These are phyloP conservation scores for Penicillium turbatum DNA, from an alignment of 495 filamentous ascomycete species.

Conservation along the genomic window DNA sequence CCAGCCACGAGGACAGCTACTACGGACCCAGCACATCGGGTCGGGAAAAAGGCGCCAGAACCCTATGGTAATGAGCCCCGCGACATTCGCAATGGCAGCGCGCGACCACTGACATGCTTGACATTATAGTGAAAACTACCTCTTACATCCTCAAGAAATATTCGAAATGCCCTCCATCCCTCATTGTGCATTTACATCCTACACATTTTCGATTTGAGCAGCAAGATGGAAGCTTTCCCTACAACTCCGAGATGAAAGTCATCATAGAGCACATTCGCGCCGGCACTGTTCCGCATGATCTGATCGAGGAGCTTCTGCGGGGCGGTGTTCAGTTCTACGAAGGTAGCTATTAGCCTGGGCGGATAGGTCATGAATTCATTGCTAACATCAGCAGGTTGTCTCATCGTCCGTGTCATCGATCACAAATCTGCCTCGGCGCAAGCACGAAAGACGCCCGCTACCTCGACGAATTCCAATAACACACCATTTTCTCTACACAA, in stretches of 20 bases:
- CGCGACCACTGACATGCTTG: not conserved
- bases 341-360: conserved; percentile 41
- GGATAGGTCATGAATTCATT: not conserved
- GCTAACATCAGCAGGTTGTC: conserved; percentile 53
- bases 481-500: conserved; percentile 85
- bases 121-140: conserved; percentile 56
- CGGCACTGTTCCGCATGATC: conserved; percentile 67
- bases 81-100: conserved; percentile 6
- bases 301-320: conserved; percentile 64
- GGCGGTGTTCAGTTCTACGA: conserved; percentile 83
- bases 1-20: conserved; percentile 30
- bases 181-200: conserved; percentile 80
- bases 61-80: conserved; percentile 43
- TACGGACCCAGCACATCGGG: conserved; percentile 33
- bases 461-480: conserved; percentile 55
- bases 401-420: conserved; percentile 90
- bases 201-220: conserved; percentile 90
- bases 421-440: conserved; percentile 63
- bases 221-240: conserved; percentile 86
- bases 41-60: conserved; percentile 41
- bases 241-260: conserved; percentile 84
- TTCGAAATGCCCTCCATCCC: conserved; percentile 67
- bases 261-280: conserved; percentile 71
- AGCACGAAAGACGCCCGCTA: conserved; percentile 49
- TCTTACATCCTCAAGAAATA: conserved; percentile 81